These are phyloP conservation scores for Trifolium repens DNA, from an alignment of 306 rosid genomes.

Conservation along the genomic window DNA sequence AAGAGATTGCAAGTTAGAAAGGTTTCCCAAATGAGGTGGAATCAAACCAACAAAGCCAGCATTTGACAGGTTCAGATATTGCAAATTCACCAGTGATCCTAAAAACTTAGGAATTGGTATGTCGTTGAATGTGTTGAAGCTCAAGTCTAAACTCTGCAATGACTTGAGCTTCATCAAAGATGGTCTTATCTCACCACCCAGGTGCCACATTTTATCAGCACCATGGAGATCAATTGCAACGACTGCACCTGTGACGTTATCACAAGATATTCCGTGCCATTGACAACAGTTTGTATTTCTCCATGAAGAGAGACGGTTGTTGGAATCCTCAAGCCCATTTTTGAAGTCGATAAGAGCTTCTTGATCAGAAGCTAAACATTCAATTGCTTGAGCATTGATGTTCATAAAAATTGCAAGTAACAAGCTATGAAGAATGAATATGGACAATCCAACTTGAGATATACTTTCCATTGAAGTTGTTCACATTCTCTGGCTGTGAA, in stretches of 20 bases:
- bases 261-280: conserved; percentile 54
- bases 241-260: conserved; percentile 46
- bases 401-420: not conserved
- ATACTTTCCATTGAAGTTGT: conserved; percentile 31
- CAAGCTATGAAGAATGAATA: conserved; percentile 4
- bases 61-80: conserved; percentile 49
- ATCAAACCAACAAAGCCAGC: conserved; percentile 47
- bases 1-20: conserved; percentile 48
- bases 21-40: conserved; percentile 50
- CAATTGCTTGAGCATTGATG: conserved; percentile 6
- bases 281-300: conserved; percentile 48
- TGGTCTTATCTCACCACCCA: conserved; percentile 51
- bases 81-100: conserved; percentile 51
- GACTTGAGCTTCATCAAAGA: conserved; percentile 52
- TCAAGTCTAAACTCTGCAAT: conserved; percentile 48
- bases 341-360: conserved; percentile 53
- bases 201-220: conserved; percentile 27
- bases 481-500: not conserved
- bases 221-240: conserved; percentile 49
- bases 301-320: conserved; percentile 48
- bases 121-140: conserved; percentile 49
- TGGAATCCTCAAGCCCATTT: conserved; percentile 50
- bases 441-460: conserved; percentile 3
- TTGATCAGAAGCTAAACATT: conserved; percentile 38
- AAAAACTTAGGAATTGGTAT: conserved; percentile 45